These are phyloP conservation scores for Seiridium unicorne DNA, from an alignment of 2,329 filamentous ascomycete genomes.

Conservation along the genomic window DNA sequence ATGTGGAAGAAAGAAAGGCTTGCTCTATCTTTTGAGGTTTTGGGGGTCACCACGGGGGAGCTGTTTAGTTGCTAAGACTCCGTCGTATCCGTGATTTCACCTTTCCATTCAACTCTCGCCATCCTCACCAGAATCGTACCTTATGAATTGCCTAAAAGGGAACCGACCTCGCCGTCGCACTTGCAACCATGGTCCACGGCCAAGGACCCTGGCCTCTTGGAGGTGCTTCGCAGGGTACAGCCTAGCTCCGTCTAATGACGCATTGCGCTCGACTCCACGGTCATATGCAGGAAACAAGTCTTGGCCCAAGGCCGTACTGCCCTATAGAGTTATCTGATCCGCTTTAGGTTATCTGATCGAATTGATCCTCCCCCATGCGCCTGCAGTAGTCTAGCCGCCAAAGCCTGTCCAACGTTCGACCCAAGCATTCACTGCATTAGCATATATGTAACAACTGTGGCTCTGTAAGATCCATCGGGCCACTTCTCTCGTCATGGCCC, in stretches of 20 bases:
- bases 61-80: too few species aligned
- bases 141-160: background rate
- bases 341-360: conserved; percentile 9
- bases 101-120: background rate
- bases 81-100: too few species aligned
- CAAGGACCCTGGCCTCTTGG: background rate
- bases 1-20: too few species aligned
- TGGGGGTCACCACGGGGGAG: too few species aligned
- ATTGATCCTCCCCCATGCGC: background rate
- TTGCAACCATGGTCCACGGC: background rate
- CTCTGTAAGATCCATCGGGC: background rate
- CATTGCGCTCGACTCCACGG: conserved; percentile 2
- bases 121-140: background rate
- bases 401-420: background rate
- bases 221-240: conserved; percentile 3
- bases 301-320: conserved; percentile 2
- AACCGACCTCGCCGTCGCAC: background rate
- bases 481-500: conserved; percentile 2
- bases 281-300: background rate
- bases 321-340: conserved; percentile 6
- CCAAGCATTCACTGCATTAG: background rate
- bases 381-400: background rate
- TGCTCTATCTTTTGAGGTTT: too few species aligned
- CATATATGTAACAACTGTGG: background rate
- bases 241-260: conserved; percentile 6